Conservation (phyloP, 495 filamentous ascomycete genomes). For the Aspergillus heteromorphus region DNA sequence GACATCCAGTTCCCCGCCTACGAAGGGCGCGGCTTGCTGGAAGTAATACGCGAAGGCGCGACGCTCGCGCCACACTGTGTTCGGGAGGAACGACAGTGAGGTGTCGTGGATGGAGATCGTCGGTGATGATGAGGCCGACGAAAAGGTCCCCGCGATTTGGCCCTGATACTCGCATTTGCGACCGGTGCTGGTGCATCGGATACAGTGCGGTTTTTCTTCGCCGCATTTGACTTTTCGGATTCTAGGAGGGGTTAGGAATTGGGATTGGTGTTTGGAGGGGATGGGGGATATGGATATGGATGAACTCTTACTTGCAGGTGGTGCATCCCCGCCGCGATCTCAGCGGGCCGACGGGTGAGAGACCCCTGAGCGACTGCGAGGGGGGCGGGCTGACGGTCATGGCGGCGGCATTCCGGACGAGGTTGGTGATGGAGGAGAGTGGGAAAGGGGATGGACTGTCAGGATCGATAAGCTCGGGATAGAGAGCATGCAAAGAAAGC, state of each 20-base stretch:
- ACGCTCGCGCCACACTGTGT: conserved; percentile 30
- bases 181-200: conserved; percentile 44
- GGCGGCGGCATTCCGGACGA: neutral
- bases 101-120: conserved; percentile 7
- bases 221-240: conserved; percentile 54
- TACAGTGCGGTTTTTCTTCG: conserved; percentile 45
- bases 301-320: conserved; percentile 33
- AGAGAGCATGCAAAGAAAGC: too few species aligned
- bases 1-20: conserved; percentile 44
- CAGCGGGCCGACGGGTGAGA: neutral
- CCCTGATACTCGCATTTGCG: conserved; percentile 41
- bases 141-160: conserved; percentile 3
- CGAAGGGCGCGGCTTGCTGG: conserved; percentile 21
- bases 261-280: neutral
- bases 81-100: conserved; percentile 20
- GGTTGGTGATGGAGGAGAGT: too few species aligned
- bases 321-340: conserved; percentile 36
- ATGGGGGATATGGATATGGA: neutral
- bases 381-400: neutral
- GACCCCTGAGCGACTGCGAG: neutral
- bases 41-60: conserved; percentile 40
- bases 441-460: too few species aligned
- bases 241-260: conserved; percentile 22
- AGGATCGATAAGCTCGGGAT: too few species aligned
- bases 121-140: conserved; percentile 8